Base-by-base conservation (phyloP, 441 rosid genomes). In the Pelargonium cotyledonis region DNA sequence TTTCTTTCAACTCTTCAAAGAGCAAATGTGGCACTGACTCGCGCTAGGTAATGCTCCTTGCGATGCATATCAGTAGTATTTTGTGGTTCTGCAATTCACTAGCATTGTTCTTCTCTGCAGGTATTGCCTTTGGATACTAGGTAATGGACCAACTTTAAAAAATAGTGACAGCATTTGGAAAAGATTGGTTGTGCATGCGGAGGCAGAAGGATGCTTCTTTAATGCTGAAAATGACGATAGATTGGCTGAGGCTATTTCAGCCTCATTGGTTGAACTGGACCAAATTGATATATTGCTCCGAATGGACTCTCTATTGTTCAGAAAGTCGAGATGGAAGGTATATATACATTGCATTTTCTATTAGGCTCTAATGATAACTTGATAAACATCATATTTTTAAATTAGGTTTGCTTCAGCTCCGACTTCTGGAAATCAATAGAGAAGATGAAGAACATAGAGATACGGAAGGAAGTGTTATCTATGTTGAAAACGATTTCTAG, bases 91-190 rank as follows among this genome's bases (percentile, higher is more conserved):
- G 15, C 15, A 46, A 65, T 23, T 12, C 3, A 12, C 35, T 15
- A 29, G 16, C 9, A 41, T 61, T 1, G 2, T 58, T 55, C 18
- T 3, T 8, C 47, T 38, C 3, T 66, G 0, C 68, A 82, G 83
- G 75, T 63, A 79, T 26, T 78, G 80, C 72, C 80, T 82, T 18
- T 82, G 83, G 81, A 74, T 81, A 65, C n/a, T 81, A 72, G 85
- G 82, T 11, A 75, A 75, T 64, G 73, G 41, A 46, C 14, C 35
- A 63, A 80, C 83, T 0, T 29, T 80, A 31, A 63, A 8, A 0
- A 70, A 66, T 0, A 80, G 83, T 67, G 23, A 57, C 1, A 75
- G 80, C 7, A 67, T 74, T 4, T 82, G 85, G 85, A 1, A 38
- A 23, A 8, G 35, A 10, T 21, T 79, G 23, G 78, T 82, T 5